Evolutionary conservation across 768 basidiomycete genomes (phyloP).

Genomic region (Amanita phalloides): DNA sequence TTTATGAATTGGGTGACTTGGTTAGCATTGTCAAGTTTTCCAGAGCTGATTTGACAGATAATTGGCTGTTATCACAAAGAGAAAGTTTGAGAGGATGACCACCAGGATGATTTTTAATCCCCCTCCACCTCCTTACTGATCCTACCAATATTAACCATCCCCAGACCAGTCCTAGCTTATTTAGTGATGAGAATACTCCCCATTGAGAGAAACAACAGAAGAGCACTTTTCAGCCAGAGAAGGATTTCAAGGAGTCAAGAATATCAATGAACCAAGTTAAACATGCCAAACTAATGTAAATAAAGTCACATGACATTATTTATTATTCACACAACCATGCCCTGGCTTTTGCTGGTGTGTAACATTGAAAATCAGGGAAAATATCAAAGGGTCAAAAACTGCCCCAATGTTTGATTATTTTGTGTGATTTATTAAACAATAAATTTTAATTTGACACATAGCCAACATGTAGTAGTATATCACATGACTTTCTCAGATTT

Average conservation of each 20-base stretch:
- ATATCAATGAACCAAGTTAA: neutral
- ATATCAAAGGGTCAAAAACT: too few relatives aligned
- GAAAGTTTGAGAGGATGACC: neutral
- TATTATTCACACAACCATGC: too few relatives aligned
- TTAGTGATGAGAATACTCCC: neutral
- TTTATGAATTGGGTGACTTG: slow-evolving; percentile 11
- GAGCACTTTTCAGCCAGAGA: neutral
- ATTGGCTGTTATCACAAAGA: too few relatives aligned
- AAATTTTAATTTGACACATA: neutral
- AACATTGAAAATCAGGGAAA: too few relatives aligned
- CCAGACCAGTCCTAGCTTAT: neutral
- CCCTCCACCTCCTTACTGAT: neutral
- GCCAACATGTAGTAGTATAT: too few relatives aligned
- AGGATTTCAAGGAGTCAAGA: neutral
- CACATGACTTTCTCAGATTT: too few relatives aligned
- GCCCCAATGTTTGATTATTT: too few relatives aligned
- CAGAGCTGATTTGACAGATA: too few relatives aligned
- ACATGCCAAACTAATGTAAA: neutral
- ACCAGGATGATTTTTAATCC: neutral
- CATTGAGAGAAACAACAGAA: neutral
- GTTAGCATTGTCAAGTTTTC: slow-evolving; percentile 2
- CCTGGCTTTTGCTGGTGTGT: too few relatives aligned
- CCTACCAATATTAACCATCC: neutral
- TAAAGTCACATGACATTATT: too few relatives aligned
- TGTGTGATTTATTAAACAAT: neutral